phyloP scores from a whole-genome alignment of 345 rosid genomes.

The Bruguiera gymnorhiza region DNA sequence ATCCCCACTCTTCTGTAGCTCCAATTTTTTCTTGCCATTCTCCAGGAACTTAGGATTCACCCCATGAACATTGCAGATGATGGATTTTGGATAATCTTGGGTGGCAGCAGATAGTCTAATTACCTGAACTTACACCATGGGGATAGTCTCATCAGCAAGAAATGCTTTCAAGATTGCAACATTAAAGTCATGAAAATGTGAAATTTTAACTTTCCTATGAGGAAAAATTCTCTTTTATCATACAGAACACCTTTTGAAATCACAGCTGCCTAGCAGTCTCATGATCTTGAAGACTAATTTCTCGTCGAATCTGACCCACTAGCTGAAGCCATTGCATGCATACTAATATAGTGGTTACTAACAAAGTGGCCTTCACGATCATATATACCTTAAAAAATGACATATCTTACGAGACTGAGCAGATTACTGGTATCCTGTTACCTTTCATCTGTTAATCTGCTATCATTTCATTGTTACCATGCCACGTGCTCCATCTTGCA shows the following conservation, averaged over 20 bases:
- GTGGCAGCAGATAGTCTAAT: conserved; percentile 94
- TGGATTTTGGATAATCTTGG: conserved; percentile 77
- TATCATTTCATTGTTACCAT: too few relatives aligned
- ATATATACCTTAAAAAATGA: too few relatives aligned
- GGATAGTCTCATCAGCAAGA: conserved; percentile 3
- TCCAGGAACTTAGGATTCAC: conserved; percentile 91
- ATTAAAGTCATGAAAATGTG: background rate
- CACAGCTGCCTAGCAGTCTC: background rate
- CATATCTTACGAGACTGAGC: background rate
- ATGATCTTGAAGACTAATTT: background rate
- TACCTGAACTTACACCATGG: conserved; percentile 44
- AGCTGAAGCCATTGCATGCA: background rate
- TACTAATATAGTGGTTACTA: too few relatives aligned
- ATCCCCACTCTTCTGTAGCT: conserved; percentile 46
- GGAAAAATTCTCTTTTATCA: background rate
- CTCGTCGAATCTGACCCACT: background rate
- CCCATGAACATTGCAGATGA: conserved; percentile 91
- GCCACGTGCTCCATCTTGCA: too few relatives aligned
- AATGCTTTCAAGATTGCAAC: background rate
- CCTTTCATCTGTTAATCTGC: background rate
- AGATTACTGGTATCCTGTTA: background rate
- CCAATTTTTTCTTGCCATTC: conserved; percentile 61
- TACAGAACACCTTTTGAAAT: background rate
- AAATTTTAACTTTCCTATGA: background rate
- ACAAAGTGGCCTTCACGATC: too few relatives aligned